phyloP scores from a whole-genome alignment of 192 early-diverging fungal genomes.

The Coemansia sp. region DNA sequence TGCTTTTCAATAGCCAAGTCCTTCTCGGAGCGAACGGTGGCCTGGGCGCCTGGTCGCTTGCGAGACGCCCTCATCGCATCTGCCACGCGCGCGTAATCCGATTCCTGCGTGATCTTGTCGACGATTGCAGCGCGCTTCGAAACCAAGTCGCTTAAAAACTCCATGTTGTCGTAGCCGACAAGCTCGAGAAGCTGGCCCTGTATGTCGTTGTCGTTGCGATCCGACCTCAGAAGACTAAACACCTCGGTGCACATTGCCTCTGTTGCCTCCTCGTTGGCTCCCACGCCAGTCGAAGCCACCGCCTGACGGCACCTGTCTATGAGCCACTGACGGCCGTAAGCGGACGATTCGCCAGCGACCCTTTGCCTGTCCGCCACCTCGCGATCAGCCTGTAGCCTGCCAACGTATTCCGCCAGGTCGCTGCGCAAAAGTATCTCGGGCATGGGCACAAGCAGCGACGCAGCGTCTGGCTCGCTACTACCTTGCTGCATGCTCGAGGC shows the following conservation, averaged over 20 bases:
- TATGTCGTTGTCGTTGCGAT: conserved; percentile 37
- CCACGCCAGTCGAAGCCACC: conserved; percentile 12
- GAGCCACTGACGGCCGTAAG: conserved; percentile 28
- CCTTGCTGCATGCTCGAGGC: not conserved
- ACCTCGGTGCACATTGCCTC: conserved; percentile 35
- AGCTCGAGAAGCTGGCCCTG: conserved; percentile 49
- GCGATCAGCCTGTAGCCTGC: conserved; percentile 16
- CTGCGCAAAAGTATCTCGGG: conserved; percentile 32
- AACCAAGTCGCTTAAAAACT: conserved; percentile 39
- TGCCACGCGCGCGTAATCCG: conserved; percentile 27
- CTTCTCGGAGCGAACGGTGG: conserved; percentile 24
- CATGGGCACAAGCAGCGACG: conserved; percentile 18
- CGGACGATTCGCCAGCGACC: not conserved
- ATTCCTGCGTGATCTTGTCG: conserved; percentile 19
- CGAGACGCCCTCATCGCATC: conserved; percentile 6
- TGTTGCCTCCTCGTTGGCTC: conserved; percentile 14
- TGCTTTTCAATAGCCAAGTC: conserved; percentile 40
- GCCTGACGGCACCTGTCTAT: conserved; percentile 19
- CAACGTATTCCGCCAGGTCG: conserved; percentile 26
- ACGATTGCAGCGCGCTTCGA: conserved; percentile 35
- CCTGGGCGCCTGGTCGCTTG: conserved; percentile 26
- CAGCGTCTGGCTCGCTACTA: not conserved
- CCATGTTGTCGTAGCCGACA: conserved; percentile 49
- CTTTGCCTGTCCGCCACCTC: not conserved
- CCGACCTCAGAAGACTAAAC: conserved; percentile 26